Conservation (phyloP, 257 asterid species). For the Anisodus acutangulus region DNA sequence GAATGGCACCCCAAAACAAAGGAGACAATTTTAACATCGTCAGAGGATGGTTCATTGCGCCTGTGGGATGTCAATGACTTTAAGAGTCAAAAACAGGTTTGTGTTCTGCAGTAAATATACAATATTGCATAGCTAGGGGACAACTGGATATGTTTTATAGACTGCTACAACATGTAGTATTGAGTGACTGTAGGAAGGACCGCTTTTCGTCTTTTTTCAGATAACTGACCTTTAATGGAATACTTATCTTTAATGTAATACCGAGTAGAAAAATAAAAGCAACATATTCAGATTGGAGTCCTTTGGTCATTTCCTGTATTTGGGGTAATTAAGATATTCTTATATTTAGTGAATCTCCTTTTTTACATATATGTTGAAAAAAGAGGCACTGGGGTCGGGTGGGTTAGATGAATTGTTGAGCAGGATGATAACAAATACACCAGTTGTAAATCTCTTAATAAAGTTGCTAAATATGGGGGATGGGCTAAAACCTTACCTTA, state of each 20-base stretch:
- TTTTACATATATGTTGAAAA: not conserved
- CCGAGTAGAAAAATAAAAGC: not conserved
- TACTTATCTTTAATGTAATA: not conserved
- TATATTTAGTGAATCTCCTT: not conserved
- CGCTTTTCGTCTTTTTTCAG: not conserved
- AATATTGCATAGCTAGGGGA: not conserved
- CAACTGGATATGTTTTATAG: not conserved
- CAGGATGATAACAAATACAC: not conserved
- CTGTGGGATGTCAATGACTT: slow-evolving; percentile 97
- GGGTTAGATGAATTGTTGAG: not conserved
- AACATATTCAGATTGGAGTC: not conserved
- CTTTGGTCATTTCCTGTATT: not conserved
- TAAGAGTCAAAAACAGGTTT: slow-evolving; percentile 93
- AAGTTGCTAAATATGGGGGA: not conserved
- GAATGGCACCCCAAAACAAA: slow-evolving; percentile 92
- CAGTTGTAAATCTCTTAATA: not conserved
- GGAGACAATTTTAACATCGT: slow-evolving; percentile 90
- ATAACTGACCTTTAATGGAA: not conserved
- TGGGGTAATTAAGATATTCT: not conserved
- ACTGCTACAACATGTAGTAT: not conserved
- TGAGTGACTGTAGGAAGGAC: slow-evolving; percentile 18
- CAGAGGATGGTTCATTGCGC: slow-evolving; percentile 94
- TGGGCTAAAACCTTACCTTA: too few species aligned
- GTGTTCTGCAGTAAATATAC: slow-evolving; percentile 30
- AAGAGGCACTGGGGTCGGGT: not conserved